Conservation (phyloP, 2,329 filamentous ascomycete genomes). For the Xylariales sp. region DNA sequence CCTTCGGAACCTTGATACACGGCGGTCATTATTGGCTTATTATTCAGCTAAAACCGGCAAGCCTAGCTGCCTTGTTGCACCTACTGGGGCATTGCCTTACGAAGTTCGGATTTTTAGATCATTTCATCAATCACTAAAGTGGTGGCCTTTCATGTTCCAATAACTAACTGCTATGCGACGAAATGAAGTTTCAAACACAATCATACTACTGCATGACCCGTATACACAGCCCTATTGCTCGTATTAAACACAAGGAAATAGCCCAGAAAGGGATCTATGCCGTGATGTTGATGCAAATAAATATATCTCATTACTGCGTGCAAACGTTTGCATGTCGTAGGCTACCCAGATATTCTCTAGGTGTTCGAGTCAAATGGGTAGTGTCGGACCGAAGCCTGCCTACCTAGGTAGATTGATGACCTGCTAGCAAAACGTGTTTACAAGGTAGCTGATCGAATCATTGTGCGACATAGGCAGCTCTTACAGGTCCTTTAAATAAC, state of each 20-base stretch:
- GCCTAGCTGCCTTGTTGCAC: background rate
- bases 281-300: background rate
- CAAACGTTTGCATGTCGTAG: background rate
- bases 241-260: background rate
- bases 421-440: background rate
- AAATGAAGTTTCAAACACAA: background rate
- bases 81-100: background rate
- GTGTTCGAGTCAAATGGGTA: background rate
- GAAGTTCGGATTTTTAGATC: too few species aligned
- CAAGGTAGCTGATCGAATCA: background rate
- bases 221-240: background rate
- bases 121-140: too few species aligned
- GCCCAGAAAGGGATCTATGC: background rate
- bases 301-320: background rate
- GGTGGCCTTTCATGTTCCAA: background rate
- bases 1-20: background rate
- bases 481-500: background rate
- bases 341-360: too few species aligned
- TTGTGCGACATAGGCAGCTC: background rate
- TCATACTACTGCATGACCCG: background rate
- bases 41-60: background rate
- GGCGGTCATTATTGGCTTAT: background rate
- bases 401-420: too few species aligned
- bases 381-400: background rate
- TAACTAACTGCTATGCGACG: background rate